Percentiles rank a stretch among this genome's conserved stretches.
Evolutionary conservation across 139 green algal genomes (phyloP).

Genomic region (Diplosphaera chodatii): DNA sequence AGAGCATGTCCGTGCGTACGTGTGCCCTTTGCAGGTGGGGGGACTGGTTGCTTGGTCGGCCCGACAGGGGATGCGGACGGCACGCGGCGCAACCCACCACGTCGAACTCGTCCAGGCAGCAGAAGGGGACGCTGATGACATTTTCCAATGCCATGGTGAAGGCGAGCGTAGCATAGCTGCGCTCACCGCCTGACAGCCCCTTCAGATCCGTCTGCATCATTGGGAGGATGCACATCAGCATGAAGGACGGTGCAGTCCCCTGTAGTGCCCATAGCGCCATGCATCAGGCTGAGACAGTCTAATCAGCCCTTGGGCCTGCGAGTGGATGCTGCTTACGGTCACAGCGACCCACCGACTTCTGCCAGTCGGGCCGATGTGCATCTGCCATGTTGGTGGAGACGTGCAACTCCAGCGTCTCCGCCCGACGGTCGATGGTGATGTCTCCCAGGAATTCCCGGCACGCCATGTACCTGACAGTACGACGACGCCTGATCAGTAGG

Average conservation of each 20-base stretch:
- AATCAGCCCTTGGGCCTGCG: too few species aligned
- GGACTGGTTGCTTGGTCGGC: too few species aligned
- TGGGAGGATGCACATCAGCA: neutral
- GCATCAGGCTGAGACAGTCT: too few species aligned
- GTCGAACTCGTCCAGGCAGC: conserved; percentile 33
- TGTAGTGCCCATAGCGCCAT: too few species aligned
- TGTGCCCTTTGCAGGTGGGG: too few species aligned
- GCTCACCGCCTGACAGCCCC: neutral
- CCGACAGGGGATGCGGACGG: too few species aligned
- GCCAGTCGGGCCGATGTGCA: neutral
- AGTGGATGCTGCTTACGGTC: too few species aligned
- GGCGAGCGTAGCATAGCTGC: conserved; percentile 3
- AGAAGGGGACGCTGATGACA: conserved; percentile 13
- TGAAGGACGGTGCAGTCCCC: too few species aligned
- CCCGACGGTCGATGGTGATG: neutral
- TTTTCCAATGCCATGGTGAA: conserved; percentile 73
- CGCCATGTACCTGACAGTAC: too few species aligned
- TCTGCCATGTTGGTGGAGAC: neutral
- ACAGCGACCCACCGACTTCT: neutral
- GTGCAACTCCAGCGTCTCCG: neutral
- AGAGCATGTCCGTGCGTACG: too few species aligned
- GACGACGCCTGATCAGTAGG: too few species aligned
- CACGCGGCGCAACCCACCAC: conserved; percentile 15
- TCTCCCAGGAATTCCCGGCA: neutral
- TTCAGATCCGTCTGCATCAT: neutral